Conservation (phyloP, 2,329 filamentous ascomycete genomes). For the Aureobasidium sp. region DNA sequence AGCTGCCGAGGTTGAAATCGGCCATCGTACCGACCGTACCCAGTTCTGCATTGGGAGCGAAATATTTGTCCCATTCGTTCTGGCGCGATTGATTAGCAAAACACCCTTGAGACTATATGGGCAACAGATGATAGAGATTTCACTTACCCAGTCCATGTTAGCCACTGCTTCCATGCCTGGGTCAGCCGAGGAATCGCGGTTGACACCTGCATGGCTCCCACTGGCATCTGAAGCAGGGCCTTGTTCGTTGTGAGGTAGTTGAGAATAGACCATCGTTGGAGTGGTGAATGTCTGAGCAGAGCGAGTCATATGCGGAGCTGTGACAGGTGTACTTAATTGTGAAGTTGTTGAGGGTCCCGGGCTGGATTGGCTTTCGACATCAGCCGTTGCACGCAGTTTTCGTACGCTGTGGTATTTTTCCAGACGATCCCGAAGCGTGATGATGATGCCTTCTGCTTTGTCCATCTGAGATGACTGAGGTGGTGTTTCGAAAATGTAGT, state of each 20-base stretch:
- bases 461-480: conserved; percentile 44
- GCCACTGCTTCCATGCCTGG: conserved; percentile 34
- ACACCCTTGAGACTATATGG: background rate
- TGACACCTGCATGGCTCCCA: conserved; percentile 20
- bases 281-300: conserved; percentile 11
- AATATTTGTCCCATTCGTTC: conserved; percentile 43
- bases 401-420: conserved; percentile 54
- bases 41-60: conserved; percentile 31
- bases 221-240: conserved; percentile 20
- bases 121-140: background rate
- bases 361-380: conserved; percentile 9
- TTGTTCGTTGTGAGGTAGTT: background rate
- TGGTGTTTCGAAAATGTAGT: conserved; percentile 63
- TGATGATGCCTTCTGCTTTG: conserved; percentile 56
- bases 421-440: conserved; percentile 56
- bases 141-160: conserved; percentile 60
- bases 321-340: background rate
- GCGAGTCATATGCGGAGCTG: conserved; percentile 4
- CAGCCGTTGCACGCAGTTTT: conserved; percentile 34
- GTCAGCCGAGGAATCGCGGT: conserved; percentile 20
- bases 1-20: conserved; percentile 29
- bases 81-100: conserved; percentile 20
- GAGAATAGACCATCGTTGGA: conserved; percentile 11
- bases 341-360: background rate
- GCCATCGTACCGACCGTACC: conserved; percentile 28